Percentiles rank a stretch among this genome's conserved stretches.
Conservation (phyloP, 2,329 filamentous ascomycete species). For the Diaporthe vexans region DNA sequence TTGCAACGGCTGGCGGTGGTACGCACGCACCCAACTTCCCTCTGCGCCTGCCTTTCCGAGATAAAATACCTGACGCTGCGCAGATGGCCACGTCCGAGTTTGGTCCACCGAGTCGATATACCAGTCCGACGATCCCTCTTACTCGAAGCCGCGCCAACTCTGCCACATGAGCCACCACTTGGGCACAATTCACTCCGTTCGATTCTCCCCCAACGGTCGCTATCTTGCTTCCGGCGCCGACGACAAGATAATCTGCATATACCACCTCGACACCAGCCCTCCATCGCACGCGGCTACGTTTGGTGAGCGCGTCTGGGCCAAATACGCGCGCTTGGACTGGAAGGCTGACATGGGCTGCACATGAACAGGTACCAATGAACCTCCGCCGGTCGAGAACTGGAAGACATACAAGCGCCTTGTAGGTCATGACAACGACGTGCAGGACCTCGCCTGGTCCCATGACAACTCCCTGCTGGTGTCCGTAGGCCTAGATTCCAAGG, state of each 20-base stretch:
- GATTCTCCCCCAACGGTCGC: conserved; percentile 94
- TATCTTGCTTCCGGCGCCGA: conserved; percentile 98
- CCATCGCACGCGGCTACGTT: conserved; percentile 84
- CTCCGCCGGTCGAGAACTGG: conserved; percentile 97
- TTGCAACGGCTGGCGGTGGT: conserved; percentile 96
- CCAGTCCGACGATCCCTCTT: conserved; percentile 79
- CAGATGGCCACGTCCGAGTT: conserved; percentile 94
- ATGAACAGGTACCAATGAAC: conserved; percentile 80
- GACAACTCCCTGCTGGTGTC: conserved; percentile 97
- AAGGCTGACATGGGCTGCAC: conserved; percentile 5
- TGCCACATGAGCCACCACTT: conserved; percentile 99
- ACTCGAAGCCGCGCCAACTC: conserved; percentile 87
- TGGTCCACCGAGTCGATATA: conserved; percentile 98
- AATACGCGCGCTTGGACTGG: not conserved
- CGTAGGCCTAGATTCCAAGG: conserved; percentile 96
- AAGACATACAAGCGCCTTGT: conserved; percentile 93
- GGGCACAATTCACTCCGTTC: conserved; percentile 95
- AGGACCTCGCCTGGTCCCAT: conserved; percentile 96
- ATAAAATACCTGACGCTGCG: not conserved
- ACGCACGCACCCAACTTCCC: conserved; percentile 44
- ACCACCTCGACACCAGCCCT: conserved; percentile 87
- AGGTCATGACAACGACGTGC: conserved; percentile 98
- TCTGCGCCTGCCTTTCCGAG: not conserved
- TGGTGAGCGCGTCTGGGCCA: conserved; percentile 64
- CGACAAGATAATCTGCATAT: conserved; percentile 99